phyloP scores from a whole-genome alignment of 305 asterid species.

The Fraxinus ornus region DNA sequence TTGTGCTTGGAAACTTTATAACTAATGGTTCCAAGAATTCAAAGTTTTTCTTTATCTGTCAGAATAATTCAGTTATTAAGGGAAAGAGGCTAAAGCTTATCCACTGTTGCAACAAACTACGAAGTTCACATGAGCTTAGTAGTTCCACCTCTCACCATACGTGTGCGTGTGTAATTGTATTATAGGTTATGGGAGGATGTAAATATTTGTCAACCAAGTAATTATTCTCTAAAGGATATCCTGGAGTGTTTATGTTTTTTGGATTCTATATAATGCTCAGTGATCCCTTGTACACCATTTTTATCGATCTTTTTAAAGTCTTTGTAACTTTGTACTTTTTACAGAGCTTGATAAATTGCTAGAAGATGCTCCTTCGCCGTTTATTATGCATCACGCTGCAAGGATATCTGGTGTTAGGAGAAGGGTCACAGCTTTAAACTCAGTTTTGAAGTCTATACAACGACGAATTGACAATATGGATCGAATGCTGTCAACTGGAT shows the following conservation, averaged over 20 bases:
- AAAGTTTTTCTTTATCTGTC: slow-evolving; percentile 8
- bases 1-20: slow-evolving; percentile 12
- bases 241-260: not conserved
- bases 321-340: slow-evolving; percentile 15
- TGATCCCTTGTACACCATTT: not conserved
- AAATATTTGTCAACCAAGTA: not conserved
- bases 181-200: not conserved
- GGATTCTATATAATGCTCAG: not conserved
- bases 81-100: not conserved
- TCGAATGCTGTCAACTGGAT: slow-evolving; percentile 55
- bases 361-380: slow-evolving; percentile 87
- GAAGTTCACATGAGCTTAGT: not conserved
- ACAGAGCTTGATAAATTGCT: slow-evolving; percentile 89
- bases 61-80: not conserved
- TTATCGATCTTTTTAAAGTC: not conserved
- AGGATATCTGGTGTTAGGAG: slow-evolving; percentile 72
- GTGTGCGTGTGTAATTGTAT: not conserved
- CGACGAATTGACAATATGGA: slow-evolving; percentile 73
- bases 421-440: slow-evolving; percentile 60
- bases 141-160: not conserved
- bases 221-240: not conserved
- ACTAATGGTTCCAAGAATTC: not conserved
- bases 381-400: slow-evolving; percentile 74
- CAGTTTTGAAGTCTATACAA: slow-evolving; percentile 70
- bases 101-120: not conserved